phyloP scores from a whole-genome alignment of 257 asterid species.

The Handroanthus guayacan region DNA sequence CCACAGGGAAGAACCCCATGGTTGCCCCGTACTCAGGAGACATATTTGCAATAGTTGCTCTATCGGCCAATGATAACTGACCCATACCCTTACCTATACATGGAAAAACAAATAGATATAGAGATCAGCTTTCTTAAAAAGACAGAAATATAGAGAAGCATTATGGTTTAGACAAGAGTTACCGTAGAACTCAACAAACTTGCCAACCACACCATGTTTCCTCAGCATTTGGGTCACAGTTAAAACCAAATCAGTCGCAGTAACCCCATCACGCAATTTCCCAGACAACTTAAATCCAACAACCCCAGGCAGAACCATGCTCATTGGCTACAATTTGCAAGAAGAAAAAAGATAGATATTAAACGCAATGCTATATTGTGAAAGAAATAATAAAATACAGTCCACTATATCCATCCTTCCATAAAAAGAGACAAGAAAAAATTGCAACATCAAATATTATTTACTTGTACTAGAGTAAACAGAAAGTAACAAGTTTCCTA shows the following conservation, averaged over 20 bases:
- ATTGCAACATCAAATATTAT: background rate
- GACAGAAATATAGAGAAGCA: background rate
- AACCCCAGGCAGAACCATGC: conserved; percentile 97
- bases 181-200: conserved; percentile 88
- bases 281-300: conserved; percentile 89
- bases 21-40: conserved; percentile 98
- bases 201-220: conserved; percentile 93
- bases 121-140: background rate
- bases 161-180: conserved; percentile 26
- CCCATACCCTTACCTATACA: conserved; percentile 83
- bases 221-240: conserved; percentile 91
- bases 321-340: conserved; percentile 69
- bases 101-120: conserved; percentile 8
- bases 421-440: background rate
- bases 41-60: conserved; percentile 98
- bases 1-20: conserved; percentile 98
- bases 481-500: background rate
- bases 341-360: background rate
- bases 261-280: conserved; percentile 75
- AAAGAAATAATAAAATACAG: background rate
- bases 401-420: background rate
- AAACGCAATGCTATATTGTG: background rate
- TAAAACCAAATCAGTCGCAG: conserved; percentile 94
- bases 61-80: conserved; percentile 78
- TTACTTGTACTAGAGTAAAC: too few relatives aligned